phyloP scores from a whole-genome alignment of 768 basidiomycete genomes.

The Leccinum aurantiacum region DNA sequence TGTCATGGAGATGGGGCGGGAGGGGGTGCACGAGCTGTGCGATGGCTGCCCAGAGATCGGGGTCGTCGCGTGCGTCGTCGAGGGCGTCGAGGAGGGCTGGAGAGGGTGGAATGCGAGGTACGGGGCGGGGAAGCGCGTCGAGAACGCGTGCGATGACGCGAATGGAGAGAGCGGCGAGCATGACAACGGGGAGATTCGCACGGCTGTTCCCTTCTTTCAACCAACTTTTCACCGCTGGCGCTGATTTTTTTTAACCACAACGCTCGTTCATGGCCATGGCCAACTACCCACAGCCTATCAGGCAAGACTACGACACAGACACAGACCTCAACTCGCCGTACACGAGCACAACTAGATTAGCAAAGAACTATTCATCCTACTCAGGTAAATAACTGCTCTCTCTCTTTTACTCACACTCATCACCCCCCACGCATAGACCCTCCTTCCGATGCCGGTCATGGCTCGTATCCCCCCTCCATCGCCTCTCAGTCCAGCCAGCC shows the following conservation, averaged over 20 bases:
- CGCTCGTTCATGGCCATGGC: constrained; percentile 34
- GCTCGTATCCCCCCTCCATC: constrained; percentile 55
- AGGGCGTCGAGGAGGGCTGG: constrained; percentile 44
- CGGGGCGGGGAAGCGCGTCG: constrained; percentile 34
- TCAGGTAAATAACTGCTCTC: constrained; percentile 10
- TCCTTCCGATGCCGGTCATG: constrained; percentile 33
- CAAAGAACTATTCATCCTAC: constrained; percentile 34
- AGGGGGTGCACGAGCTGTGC: constrained; percentile 58
- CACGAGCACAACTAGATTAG: constrained; percentile 57
- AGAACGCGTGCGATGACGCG: constrained; percentile 42
- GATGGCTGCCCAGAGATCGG: constrained; percentile 61
- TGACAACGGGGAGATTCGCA: constrained; percentile 16
- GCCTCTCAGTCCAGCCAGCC: constrained; percentile 61
- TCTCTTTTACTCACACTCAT: background rate
- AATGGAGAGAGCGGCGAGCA: constrained; percentile 52
- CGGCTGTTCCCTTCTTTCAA: background rate
- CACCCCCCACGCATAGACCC: constrained; percentile 17
- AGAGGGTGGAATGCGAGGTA: constrained; percentile 36
- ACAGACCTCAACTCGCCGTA: constrained; percentile 56
- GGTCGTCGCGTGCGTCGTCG: constrained; percentile 46
- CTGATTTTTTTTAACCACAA: constrained; percentile 18
- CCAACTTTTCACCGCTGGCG: constrained; percentile 28
- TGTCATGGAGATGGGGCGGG: constrained; percentile 35
- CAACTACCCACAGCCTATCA: constrained; percentile 30
- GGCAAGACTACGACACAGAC: constrained; percentile 46